Evolutionary conservation across 345 rosid genomes (phyloP).

Genomic region (Crucihimalaya himalaica): DNA sequence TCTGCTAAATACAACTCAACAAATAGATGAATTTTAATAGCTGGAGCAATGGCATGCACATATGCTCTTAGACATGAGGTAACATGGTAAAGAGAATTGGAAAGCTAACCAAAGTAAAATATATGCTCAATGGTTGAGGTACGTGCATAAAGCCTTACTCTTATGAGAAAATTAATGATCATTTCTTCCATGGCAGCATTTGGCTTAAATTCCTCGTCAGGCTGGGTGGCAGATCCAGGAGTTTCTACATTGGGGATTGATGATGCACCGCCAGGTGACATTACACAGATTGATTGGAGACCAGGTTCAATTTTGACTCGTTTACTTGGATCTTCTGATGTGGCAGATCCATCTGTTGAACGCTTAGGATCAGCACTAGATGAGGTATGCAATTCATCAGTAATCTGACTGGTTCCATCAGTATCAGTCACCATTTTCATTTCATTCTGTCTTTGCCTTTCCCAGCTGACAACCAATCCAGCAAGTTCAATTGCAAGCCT

Average conservation of each 20-base stretch:
- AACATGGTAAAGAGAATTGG: conserved; percentile 13
- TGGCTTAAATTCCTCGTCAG: conserved; percentile 98
- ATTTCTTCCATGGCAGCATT: conserved; percentile 99
- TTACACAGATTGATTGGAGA: conserved; percentile 85
- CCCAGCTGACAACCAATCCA: conserved; percentile 98
- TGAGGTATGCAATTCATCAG: conserved; percentile 59
- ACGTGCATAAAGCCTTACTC: conserved; percentile 61
- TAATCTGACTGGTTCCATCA: conserved; percentile 61
- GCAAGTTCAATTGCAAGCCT: conserved; percentile 99
- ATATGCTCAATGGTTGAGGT: not conserved
- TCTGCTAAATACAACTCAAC: conserved; percentile 7
- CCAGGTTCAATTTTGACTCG: conserved; percentile 96
- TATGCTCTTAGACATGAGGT: conserved; percentile 19
- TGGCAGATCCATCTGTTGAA: conserved; percentile 68
- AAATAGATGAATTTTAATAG: conserved; percentile 18
- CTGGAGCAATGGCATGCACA: conserved; percentile 10
- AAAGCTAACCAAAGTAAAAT: conserved; percentile 16
- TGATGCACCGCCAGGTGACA: conserved; percentile 95
- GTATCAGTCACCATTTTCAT: conserved; percentile 67
- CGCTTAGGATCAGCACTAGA: conserved; percentile 71
- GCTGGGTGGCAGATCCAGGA: conserved; percentile 95
- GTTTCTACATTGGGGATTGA: conserved; percentile 88
- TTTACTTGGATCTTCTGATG: conserved; percentile 82
- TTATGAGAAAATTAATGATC: conserved; percentile 95
- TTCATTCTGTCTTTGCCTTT: conserved; percentile 95